Conservation (phyloP, 768 basidiomycete species). For the Rubroboletus satanas region DNA sequence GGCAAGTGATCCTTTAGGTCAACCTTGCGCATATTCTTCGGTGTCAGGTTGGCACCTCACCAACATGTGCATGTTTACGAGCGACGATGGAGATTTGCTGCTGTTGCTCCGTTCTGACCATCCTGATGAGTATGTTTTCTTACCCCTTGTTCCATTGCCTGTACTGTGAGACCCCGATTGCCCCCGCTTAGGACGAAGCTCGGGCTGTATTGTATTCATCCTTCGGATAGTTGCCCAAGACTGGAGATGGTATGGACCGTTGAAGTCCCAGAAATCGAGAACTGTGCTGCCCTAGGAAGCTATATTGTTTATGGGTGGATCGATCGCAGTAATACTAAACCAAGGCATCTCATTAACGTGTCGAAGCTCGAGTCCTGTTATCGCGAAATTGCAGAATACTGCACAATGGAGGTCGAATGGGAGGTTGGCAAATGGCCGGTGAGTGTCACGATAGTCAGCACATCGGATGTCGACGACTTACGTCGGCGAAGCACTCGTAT, state of each 20-base stretch:
- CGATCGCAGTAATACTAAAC: neutral
- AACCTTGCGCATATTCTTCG: neutral
- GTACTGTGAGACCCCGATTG: neutral
- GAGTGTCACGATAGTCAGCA: neutral
- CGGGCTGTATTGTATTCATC: neutral
- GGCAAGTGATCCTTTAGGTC: neutral
- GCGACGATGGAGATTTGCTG: neutral
- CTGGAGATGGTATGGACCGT: neutral
- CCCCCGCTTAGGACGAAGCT: neutral
- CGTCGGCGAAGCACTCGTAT: conserved; percentile 1
- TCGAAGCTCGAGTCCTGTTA: neutral
- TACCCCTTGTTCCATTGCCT: neutral
- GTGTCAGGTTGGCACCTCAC: neutral
- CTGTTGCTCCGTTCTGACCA: conserved; percentile 2
- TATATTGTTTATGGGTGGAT: conserved; percentile 11
- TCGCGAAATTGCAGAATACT: neutral
- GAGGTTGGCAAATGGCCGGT: neutral
- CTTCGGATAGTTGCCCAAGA: neutral
- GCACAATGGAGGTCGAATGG: neutral
- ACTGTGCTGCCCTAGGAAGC: neutral
- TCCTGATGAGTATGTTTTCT: neutral
- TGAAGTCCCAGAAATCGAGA: neutral
- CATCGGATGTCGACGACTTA: neutral
- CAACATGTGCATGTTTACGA: neutral
- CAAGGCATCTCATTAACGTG: conserved; percentile 1